Percentiles rank a stretch among this genome's conserved stretches.
phyloP scores from a whole-genome alignment of 2,329 filamentous ascomycete genomes.

The Xylariaceae sp. region DNA sequence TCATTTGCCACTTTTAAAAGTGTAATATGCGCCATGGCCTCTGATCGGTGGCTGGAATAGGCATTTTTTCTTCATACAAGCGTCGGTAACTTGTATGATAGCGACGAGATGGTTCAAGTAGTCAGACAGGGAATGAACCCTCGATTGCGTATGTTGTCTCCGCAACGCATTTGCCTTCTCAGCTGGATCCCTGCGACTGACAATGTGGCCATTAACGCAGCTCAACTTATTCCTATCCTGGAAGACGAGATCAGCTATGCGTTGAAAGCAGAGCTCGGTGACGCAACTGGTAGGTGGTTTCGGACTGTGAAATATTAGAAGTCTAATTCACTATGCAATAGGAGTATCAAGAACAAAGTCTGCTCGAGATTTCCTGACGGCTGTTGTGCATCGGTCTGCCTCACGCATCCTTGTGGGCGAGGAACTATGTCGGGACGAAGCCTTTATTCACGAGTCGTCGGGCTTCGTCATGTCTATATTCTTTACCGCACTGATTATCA shows the following conservation, averaged over 20 bases:
- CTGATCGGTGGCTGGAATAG: background rate
- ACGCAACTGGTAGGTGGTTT: background rate
- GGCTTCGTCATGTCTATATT: conserved; percentile 1
- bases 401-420: conserved; percentile 1
- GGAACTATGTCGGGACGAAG: conserved; percentile 2
- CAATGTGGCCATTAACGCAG: background rate
- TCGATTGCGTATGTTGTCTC: conserved; percentile 1
- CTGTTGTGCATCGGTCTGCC: background rate
- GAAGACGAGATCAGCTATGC: conserved; percentile 1
- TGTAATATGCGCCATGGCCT: background rate
- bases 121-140: conserved; percentile 2
- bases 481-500: background rate
- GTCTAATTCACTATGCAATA: background rate
- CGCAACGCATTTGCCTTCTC: background rate
- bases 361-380: background rate
- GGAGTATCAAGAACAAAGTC: background rate
- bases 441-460: background rate
- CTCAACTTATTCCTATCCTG: conserved; percentile 1
- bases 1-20: no score
- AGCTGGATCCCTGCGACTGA: background rate
- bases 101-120: background rate
- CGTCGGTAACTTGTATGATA: conserved; percentile 3
- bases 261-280: background rate
- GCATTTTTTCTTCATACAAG: conserved; percentile 2
- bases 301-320: background rate